Conservation (phyloP, 768 basidiomycete species). For the Suillus ampliporus region DNA sequence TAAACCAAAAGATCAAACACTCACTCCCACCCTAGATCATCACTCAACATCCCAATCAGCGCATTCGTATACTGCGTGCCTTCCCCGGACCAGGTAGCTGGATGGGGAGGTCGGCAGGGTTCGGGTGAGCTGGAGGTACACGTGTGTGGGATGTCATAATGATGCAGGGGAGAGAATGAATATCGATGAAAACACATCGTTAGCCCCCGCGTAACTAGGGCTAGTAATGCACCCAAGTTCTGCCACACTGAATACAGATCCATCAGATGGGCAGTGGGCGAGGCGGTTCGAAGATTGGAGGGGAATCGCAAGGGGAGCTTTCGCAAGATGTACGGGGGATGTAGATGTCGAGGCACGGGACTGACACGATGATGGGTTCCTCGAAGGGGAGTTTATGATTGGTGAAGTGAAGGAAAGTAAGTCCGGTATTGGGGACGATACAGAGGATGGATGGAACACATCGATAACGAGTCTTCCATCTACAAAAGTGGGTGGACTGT, state of each 20-base stretch:
- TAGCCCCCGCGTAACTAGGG: background rate
- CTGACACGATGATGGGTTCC: background rate
- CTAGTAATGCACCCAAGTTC: background rate
- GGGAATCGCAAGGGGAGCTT: background rate
- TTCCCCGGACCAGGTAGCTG: conserved; percentile 23
- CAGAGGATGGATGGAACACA: conserved; percentile 21
- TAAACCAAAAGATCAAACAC: conserved; percentile 24
- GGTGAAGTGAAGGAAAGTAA: background rate
- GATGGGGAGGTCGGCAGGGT: background rate
- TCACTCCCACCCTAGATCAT: conserved; percentile 58
- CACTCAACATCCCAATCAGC: conserved; percentile 45
- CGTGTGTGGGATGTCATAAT: too few relatives aligned
- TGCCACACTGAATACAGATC: background rate
- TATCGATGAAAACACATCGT: too few relatives aligned
- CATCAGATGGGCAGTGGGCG: background rate
- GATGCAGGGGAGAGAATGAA: too few relatives aligned
- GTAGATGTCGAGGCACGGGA: background rate
- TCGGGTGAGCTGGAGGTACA: too few relatives aligned
- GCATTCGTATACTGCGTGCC: conserved; percentile 19
- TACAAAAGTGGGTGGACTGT: conserved; percentile 62
- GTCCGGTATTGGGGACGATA: background rate
- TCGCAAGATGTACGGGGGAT: background rate
- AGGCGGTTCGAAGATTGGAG: background rate
- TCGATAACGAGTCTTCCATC: conserved; percentile 56
- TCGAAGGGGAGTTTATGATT: background rate